Base-by-base conservation (phyloP, 2,329 filamentous ascomycete genomes). In the Amauroascus verrucosus region DNA sequence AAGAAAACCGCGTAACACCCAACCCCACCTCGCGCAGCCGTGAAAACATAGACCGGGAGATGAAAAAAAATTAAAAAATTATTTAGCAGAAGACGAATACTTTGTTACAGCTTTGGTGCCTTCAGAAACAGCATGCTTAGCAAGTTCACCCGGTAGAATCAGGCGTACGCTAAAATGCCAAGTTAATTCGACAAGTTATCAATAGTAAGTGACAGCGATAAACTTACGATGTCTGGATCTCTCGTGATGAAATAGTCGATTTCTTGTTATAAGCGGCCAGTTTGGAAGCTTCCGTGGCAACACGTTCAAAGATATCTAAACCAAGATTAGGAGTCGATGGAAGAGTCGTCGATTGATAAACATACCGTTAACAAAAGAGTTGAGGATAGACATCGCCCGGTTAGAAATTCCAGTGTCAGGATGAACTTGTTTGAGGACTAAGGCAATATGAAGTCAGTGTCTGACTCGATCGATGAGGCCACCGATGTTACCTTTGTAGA, bases 251-350 rank as follows among this genome's bases (percentile, higher is more conserved):
- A 77, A 98, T 98, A 72, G 93, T 98, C 49, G 91, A 97, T 83
- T 98, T 98, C 86, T 97, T 98, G 86, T 98, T 98, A 82, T 98
- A 98, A 60, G 93, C 93, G 64, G 93, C 93, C 58, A 98, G 85
- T 85, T 98, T 98, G 72, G 88, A 95, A 50, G 93, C 93, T 77
- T 98, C 93, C 56, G 93, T 96, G 61, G 93, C 93, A 65, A 98
- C 91, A 66, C 93, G 90, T 85, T 98, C 93, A 74, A 98, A 98
- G 73, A 98, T 98, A 69, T 98, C 89, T 93, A 43, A 30, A n/a
- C 52, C 54, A 58, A 44, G 49, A n/a, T 44, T 22, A 70, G 54
- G 54, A 58, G 6, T 41, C 13, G 18, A 6, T n/a, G n/a, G n/a
- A 40, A 40, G 6, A 40, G 6, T 22, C 3, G 37, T 22, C 11